Percentiles rank a stretch among this genome's conserved stretches.
Evolutionary conservation across 352 stramenopile genomes (phyloP).

Genomic region (Phytophthora pini): DNA sequence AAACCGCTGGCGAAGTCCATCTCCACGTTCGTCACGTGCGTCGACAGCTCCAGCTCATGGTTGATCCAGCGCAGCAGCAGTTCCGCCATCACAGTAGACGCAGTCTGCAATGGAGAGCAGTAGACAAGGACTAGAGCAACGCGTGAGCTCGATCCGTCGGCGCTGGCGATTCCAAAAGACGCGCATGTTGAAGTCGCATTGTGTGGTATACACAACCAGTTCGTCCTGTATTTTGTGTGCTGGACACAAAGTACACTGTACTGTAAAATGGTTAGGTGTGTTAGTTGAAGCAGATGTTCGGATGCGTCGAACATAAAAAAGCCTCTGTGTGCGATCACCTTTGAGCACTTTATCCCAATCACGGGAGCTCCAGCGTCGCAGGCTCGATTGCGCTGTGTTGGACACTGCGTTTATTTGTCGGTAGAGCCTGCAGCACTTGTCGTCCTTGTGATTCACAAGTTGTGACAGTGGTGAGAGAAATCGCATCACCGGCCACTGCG

Average conservation of each 20-base stretch:
- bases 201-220: conserved; percentile 11
- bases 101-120: not conserved
- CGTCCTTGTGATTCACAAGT: not conserved
- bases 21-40: conserved; percentile 68
- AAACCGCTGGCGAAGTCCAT: conserved; percentile 86
- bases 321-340: no score
- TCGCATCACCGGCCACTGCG: no score
- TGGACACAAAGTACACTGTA: no score
- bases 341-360: not conserved
- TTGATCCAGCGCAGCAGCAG: conserved; percentile 86
- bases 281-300: conserved; percentile 1
- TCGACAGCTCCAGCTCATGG: conserved; percentile 79
- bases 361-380: not conserved
- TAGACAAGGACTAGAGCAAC: not conserved
- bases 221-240: not conserved
- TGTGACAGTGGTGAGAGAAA: no score
- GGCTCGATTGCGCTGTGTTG: conserved; percentile 6
- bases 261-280: no score
- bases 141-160: not conserved
- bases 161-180: not conserved
- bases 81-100: conserved; percentile 58
- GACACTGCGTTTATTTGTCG: not conserved
- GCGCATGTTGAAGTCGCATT: conserved; percentile 18
- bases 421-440: not conserved
- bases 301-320: no score